A percentile compares a stretch with the other conserved stretches of the same genome.
These are phyloP conservation scores for Backusella luteola DNA, from an alignment of 192 early-diverging fungal species.

Conservation along the genomic window DNA sequence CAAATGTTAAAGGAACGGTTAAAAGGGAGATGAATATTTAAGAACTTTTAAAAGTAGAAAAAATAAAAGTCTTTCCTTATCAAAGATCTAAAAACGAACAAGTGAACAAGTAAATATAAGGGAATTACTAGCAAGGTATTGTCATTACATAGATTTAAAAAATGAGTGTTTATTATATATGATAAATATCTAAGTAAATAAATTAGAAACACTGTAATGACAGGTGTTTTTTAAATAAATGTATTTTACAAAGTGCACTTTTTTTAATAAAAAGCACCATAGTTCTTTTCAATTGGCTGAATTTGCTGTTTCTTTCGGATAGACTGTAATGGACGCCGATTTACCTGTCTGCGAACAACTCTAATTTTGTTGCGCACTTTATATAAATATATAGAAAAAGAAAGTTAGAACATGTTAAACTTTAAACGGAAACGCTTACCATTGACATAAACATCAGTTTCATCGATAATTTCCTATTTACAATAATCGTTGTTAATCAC, in stretches of 20 bases:
- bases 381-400: background rate
- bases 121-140: too few relatives aligned
- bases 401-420: background rate
- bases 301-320: background rate
- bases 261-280: slow-evolving; percentile 7
- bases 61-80: background rate
- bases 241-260: background rate
- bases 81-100: background rate
- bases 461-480: slow-evolving; percentile 20
- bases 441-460: slow-evolving; percentile 22
- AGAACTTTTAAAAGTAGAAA: background rate
- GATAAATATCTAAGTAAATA: background rate
- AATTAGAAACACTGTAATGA: background rate
- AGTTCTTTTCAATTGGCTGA: background rate
- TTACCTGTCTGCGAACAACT: slow-evolving; percentile 47
- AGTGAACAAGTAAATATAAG: too few relatives aligned
- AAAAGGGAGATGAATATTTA: background rate
- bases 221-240: background rate
- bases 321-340: background rate
- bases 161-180: background rate
- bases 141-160: background rate
- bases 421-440: background rate
- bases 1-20: background rate
- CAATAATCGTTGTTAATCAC: background rate
- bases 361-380: slow-evolving; percentile 55